Evolutionary conservation across 108 stramenopile species (phyloP).

Genomic region (Licmophora abbreviata): DNA sequence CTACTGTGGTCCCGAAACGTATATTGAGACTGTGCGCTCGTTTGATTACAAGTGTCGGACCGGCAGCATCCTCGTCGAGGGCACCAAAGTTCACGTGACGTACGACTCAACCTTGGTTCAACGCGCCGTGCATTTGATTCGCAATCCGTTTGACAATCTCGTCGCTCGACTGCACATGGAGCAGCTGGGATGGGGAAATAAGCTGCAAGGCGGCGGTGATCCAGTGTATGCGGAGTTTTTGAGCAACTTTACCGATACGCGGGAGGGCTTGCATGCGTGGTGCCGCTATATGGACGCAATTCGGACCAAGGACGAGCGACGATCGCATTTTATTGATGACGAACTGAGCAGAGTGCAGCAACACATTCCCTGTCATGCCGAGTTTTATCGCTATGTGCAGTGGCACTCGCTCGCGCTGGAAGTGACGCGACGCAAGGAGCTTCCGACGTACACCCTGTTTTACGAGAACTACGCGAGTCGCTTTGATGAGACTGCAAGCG

Average conservation of each 20-base stretch:
- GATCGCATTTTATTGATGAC: too few relatives aligned
- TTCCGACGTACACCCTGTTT: constrained; percentile 36
- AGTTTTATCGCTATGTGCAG: constrained; percentile 53
- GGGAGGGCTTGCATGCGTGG: constrained; percentile 45
- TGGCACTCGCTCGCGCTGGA: constrained; percentile 51
- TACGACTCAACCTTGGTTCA: constrained; percentile 14
- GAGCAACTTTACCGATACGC: constrained; percentile 32
- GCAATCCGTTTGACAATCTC: constrained; percentile 66
- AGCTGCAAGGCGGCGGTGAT: too few relatives aligned
- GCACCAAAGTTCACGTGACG: too few relatives aligned
- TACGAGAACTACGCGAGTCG: constrained; percentile 53
- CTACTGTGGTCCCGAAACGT: constrained; percentile 25
- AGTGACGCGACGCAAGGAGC: constrained; percentile 2
- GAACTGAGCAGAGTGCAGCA: constrained; percentile 10
- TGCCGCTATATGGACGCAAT: constrained; percentile 40
- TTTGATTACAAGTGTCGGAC: constrained; percentile 26
- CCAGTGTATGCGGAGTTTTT: too few relatives aligned
- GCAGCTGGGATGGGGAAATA: too few relatives aligned
- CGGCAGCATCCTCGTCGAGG: constrained; percentile 3
- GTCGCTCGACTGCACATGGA: constrained; percentile 56
- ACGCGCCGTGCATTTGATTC: constrained; percentile 48
- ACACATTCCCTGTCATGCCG: constrained; percentile 51
- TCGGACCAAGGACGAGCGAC: too few relatives aligned
- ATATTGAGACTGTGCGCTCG: constrained; percentile 34
- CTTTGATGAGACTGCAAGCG: constrained; percentile 29